Evolutionary conservation across 1,284 basidiomycete genomes (phyloP), one percentile per base, ranked within the genome.

Genomic region (Tylopilus sp.): DNA sequence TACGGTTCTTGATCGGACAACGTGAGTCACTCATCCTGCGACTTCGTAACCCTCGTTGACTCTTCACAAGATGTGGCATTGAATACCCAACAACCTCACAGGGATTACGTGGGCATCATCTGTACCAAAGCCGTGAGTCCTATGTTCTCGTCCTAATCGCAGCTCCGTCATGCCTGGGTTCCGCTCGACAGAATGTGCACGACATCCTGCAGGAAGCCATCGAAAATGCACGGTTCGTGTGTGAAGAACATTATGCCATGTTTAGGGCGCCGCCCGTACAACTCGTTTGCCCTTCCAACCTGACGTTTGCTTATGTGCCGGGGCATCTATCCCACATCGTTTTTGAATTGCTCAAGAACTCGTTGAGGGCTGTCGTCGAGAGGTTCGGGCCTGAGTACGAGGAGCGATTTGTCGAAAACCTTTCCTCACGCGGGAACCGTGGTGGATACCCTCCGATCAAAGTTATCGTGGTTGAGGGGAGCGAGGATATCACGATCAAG

Each of bases 341-440:
- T 60, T 98, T 98, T 65, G 95, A 99, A 69, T 81, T 98, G 24
- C 80, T 98, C 59, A 98, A 98, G 70, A 99, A 99, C 75, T 97
- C 94, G 20, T 80, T 98, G 6, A 85, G 95, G 39, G 95, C 95
- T 2, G 91, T 96, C 30, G 94, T 99, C 10, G 95, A 98, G 71
- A 82, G 91, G 1, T 91, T 85, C 67, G 91, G 91, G 1, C 81
- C 83, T 3, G 88, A 92, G 47, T 78, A 84, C 57, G 91, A 92
- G 65, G 83, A 85, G 56, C 30, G 17, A 18, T 21, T 20, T 6
- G n/a, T 12, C 10, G 45, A 45, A 4, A 39, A 40, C 21, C 34
- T 57, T 17, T 43, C 46, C 17, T 36, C 53, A 0, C 36, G 28
- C 7, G 40, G 11, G 6, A 39, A n/a, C 24, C 28, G 24, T n/a